Evolutionary conservation across 2,329 filamentous ascomycete species (phyloP), one percentile per base, ranked within the genome.

Genomic region (Chalara sp.): DNA sequence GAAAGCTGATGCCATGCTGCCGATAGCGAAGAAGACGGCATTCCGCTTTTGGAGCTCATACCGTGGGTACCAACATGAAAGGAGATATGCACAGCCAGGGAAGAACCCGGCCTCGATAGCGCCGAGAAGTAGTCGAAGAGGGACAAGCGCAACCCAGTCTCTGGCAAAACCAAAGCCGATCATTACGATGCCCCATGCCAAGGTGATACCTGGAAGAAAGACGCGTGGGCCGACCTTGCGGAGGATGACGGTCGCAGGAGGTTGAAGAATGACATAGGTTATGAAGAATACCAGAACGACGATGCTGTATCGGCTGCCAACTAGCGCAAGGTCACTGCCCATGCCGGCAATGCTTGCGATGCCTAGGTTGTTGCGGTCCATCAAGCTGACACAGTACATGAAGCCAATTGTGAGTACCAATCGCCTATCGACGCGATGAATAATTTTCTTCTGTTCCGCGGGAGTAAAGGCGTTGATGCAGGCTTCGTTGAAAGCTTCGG

Each of bases 331-430:
- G 5, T 45, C 43, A 13, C 29, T 30, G 10, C 29, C 43, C 43
- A 45, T 45, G 21, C 76, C 87, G 10, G 87, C 86, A 63, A 91
- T 84, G 45, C 80, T 79, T 44, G 86, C 86, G 21, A 79, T 73
- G 21, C 79, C 79, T 65, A 90, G 69, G 65, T 92, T 92, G 4
- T 84, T 88, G 30, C 87, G 75, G 64, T 92, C 87, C 80, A 90
- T 87, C 50, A 91, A 70, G 55, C 79, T 84, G 58, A 89, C 75
- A 64, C 85, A 89, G 67, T 90, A 90, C 72, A 88, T 78, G 56
- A 76, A 63, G 29, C 83, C 83, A 5, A 80, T 78, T 2, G 76
- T 83, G 5, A 76, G 63, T 43, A 86, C 77, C 6, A 86, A 70
- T 2, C 83, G 79, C 32, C 76, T 71, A 66, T 93, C 88, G 58